Conservation (phyloP, 163 green algal genomes). For the Scenedesmus sp. region DNA sequence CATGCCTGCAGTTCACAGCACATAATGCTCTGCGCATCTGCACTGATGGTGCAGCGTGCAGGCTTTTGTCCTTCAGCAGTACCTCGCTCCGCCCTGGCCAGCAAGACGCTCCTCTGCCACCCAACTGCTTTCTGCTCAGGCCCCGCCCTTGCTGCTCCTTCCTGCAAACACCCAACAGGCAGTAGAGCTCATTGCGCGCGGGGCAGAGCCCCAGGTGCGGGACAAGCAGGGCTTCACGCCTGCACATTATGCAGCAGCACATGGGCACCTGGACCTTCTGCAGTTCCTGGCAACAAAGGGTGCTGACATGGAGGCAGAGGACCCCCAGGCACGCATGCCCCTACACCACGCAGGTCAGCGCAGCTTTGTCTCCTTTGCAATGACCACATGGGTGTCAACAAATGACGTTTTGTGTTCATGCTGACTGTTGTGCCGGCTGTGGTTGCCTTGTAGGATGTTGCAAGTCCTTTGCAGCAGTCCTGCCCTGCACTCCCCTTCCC, state of each 20-base stretch:
- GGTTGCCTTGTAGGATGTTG: no score
- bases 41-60: neutral
- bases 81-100: neutral
- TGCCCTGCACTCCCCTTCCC: no score
- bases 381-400: no score
- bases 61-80: neutral
- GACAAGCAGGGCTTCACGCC: slow-evolving; percentile 60
- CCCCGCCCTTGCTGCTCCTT: neutral
- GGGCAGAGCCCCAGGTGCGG: slow-evolving; percentile 50
- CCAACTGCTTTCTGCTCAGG: neutral
- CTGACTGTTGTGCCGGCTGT: no score
- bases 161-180: slow-evolving; percentile 52
- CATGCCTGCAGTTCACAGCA: neutral
- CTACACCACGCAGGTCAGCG: slow-evolving; percentile 70
- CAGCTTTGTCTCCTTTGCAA: no score
- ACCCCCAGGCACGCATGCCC: slow-evolving; percentile 59
- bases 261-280: slow-evolving; percentile 61
- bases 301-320: slow-evolving; percentile 66
- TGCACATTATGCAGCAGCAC: slow-evolving; percentile 64
- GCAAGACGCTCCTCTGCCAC: neutral
- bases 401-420: no score
- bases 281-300: slow-evolving; percentile 64
- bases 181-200: slow-evolving; percentile 58
- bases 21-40: no score
- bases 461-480: no score